Evolutionary conservation across 352 stramenopile species (phyloP).

Genomic region (Globisporangium cylindrosporum): DNA sequence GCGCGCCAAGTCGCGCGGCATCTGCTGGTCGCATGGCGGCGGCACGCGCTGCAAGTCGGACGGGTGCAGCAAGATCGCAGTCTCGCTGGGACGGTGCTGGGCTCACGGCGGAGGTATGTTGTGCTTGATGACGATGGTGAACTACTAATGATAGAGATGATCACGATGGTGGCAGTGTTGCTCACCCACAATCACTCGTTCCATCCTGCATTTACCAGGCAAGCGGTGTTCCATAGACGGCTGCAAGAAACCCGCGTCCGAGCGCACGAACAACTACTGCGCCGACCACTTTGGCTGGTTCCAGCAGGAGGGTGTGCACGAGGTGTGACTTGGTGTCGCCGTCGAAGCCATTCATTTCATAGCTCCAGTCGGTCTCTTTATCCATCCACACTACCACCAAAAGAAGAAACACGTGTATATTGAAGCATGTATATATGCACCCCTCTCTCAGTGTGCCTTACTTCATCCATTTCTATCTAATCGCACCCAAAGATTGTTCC

Average conservation of each 20-base stretch:
- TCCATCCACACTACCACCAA: background rate
- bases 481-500: background rate
- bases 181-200: background rate
- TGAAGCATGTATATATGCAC: background rate
- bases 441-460: background rate
- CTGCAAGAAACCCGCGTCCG: conserved; percentile 47
- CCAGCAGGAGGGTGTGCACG: conserved; percentile 16
- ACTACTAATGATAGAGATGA: background rate
- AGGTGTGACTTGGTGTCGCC: background rate
- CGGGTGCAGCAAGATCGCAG: conserved; percentile 21
- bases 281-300: conserved; percentile 35
- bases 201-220: conserved; percentile 12
- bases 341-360: background rate
- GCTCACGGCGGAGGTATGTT: conserved; percentile 1
- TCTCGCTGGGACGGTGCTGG: background rate
- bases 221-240: conserved; percentile 39
- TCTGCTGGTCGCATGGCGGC: conserved; percentile 27
- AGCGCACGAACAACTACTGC: conserved; percentile 49
- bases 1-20: conserved; percentile 22
- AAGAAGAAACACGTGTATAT: background rate
- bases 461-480: background rate
- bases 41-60: conserved; percentile 40
- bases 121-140: conserved; percentile 5
- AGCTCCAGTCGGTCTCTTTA: background rate
- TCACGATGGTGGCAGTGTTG: background rate